These are phyloP conservation scores for Graphium sp. DNA, from an alignment of 2,329 filamentous ascomycete genomes.

Conservation along the genomic window DNA sequence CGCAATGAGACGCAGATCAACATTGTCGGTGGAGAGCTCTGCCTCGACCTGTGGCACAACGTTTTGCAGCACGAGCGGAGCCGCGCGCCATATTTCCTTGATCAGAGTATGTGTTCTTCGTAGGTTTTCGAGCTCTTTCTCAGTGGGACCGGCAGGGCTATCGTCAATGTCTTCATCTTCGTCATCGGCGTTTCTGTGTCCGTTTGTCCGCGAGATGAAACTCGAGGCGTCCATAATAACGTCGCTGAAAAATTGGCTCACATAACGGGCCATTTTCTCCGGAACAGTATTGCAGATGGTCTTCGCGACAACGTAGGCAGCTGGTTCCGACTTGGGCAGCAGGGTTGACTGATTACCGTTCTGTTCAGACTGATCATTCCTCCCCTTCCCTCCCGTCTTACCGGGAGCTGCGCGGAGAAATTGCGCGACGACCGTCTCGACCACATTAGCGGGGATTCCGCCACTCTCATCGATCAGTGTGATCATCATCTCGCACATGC, in stretches of 20 bases:
- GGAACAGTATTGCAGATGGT: conserved; percentile 77
- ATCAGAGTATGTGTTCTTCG: conserved; percentile 80
- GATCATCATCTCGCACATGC: conserved; percentile 74
- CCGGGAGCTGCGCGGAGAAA: conserved; percentile 65
- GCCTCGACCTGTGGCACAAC: conserved; percentile 89
- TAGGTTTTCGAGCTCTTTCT: conserved; percentile 74
- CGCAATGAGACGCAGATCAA: conserved; percentile 70
- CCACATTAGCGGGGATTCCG: conserved; percentile 61
- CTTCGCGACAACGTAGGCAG: conserved; percentile 93
- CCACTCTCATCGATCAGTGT: conserved; percentile 76
- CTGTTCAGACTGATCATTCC: conserved; percentile 27
- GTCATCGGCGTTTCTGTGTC: conserved; percentile 40
- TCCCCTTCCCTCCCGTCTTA: conserved; percentile 17
- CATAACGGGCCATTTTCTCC: conserved; percentile 87
- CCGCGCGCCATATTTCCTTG: conserved; percentile 84
- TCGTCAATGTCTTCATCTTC: conserved; percentile 50
- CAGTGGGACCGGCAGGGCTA: conserved; percentile 45
- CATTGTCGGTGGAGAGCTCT: conserved; percentile 78
- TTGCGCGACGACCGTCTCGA: conserved; percentile 89
- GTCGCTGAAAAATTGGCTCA: conserved; percentile 93
- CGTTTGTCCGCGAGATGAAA: conserved; percentile 35
- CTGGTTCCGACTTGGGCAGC: conserved; percentile 71
- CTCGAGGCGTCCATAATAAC: conserved; percentile 80
- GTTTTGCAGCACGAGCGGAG: conserved; percentile 74
- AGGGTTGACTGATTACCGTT: conserved; percentile 72